Evolutionary conservation across 1,284 basidiomycete species (phyloP), one percentile per base, ranked within the genome.

Genomic region (Hymenochaete sp.): DNA sequence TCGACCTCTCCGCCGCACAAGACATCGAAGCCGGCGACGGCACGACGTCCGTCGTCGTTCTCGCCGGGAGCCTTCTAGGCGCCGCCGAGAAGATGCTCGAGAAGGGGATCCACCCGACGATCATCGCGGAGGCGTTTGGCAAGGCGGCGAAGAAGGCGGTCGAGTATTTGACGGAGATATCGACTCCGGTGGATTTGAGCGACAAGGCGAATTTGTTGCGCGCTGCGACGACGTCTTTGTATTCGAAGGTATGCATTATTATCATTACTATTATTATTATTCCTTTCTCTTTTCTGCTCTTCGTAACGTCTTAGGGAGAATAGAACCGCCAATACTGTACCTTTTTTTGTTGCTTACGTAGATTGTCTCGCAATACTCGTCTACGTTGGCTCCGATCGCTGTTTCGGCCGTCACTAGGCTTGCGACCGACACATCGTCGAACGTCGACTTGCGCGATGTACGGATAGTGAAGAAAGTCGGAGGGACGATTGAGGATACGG

Each of bases 291-390:
- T 47, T 42, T 19, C 16, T 44, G 35, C 29, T 50, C 19, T 45
- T 32, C 16, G 42, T 36, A 14, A 25, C n/a, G n/a, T n/a, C n/a
- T n/a, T n/a, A n/a, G n/a, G n/a, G n/a, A n/a, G n/a, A n/a, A n/a
- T n/a, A n/a, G n/a, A n/a, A n/a, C n/a, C n/a, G n/a, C n/a, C n/a
- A n/a, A n/a, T n/a, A n/a, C n/a, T n/a, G n/a, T n/a, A n/a, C n/a
- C n/a, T n/a, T n/a, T n/a, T n/a, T n/a, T n/a, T n/a, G n/a, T n/a
- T n/a, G n/a, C n/a, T 41, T 16, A 25, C 40, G 11, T 51, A 95
- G 91, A 97, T 99, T 57, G 96, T 98, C 38, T 98, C 95, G 14
- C 96, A 98, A 76, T 98, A 98, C 66, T 98, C 96, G 3, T 90
- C 93, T 8, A 92, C 90, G 29, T 77, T 99, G 47, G 91, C 96